These are phyloP conservation scores for Nematodospora valgi DNA, from an alignment of 805 yeast species.

Conservation along the genomic window DNA sequence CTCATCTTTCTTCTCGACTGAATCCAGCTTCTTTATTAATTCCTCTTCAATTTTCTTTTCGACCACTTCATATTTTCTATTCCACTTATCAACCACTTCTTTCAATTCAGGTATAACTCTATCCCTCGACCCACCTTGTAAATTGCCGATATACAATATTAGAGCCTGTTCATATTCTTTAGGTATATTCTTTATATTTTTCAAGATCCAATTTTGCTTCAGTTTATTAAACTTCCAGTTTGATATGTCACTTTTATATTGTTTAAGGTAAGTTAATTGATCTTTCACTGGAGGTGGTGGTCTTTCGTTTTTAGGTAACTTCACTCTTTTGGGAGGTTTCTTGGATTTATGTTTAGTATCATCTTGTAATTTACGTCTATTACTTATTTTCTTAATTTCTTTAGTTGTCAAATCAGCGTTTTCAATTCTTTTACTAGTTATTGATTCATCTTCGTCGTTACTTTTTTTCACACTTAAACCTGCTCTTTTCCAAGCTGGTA, in stretches of 20 bases:
- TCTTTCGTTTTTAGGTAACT: slow-evolving; percentile 65
- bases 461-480: slow-evolving; percentile 62
- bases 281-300: slow-evolving; percentile 75
- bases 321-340: slow-evolving; percentile 68
- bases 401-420: slow-evolving; percentile 39
- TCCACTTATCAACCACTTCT: slow-evolving; percentile 54
- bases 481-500: slow-evolving; percentile 80
- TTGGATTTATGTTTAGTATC: slow-evolving; percentile 23
- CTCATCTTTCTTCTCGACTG: slow-evolving; percentile 12
- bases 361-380: slow-evolving; percentile 26
- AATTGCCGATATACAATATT: slow-evolving; percentile 49
- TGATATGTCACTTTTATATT: slow-evolving; percentile 50
- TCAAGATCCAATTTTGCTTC: slow-evolving; percentile 82
- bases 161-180: slow-evolving; percentile 50
- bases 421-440: slow-evolving; percentile 42
- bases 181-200: slow-evolving; percentile 54
- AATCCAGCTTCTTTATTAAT: slow-evolving; percentile 16
- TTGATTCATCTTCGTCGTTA: slow-evolving; percentile 39
- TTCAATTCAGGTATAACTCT: slow-evolving; percentile 51
- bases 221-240: slow-evolving; percentile 85
- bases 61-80: slow-evolving; percentile 41
- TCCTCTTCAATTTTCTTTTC: slow-evolving; percentile 38
- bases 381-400: slow-evolving; percentile 37
- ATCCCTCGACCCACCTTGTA: slow-evolving; percentile 68
- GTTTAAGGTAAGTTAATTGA: slow-evolving; percentile 63